Conservation (phyloP, 1,139 yeast genomes). For the Sugiyamaella paludigena region DNA sequence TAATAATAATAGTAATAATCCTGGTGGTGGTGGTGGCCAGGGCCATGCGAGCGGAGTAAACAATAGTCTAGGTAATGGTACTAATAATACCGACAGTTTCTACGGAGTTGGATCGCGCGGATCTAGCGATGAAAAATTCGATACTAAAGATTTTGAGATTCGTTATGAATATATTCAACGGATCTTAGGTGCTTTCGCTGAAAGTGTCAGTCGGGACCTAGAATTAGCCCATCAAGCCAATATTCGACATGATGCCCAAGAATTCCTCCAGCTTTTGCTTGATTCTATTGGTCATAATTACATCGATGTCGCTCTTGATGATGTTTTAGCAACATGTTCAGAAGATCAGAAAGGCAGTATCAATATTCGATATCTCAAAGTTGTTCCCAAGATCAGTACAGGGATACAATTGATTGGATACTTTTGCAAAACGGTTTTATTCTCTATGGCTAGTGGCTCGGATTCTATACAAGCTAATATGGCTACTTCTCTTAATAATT, state of each 20-base stretch:
- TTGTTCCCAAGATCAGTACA: constrained; percentile 57
- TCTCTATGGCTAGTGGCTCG: constrained; percentile 66
- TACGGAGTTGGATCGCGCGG: constrained; percentile 1
- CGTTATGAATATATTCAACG: constrained; percentile 51
- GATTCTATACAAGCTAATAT: constrained; percentile 56
- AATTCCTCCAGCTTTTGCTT: constrained; percentile 63
- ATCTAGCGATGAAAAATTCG: background rate
- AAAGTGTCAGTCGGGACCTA: constrained; percentile 72
- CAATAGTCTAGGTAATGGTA: constrained; percentile 1
- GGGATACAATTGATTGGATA: constrained; percentile 67
- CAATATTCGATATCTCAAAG: constrained; percentile 46
- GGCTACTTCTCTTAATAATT: constrained; percentile 63
- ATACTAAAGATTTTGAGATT: constrained; percentile 21
- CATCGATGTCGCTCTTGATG: constrained; percentile 72
- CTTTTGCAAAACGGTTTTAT: constrained; percentile 64
- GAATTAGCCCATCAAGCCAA: constrained; percentile 64
- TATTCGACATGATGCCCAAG: constrained; percentile 62
- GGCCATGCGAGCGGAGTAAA: too few species aligned
- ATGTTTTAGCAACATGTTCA: constrained; percentile 49
- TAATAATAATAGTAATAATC: background rate
- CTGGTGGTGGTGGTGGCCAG: constrained; percentile 6
- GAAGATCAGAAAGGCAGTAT: constrained; percentile 40
- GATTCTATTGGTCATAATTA: constrained; percentile 72
- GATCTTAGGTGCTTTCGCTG: constrained; percentile 70
- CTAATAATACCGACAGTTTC: background rate